Evolutionary conservation across 768 basidiomycete species (phyloP).

Genomic region (Lentinula lateritia): DNA sequence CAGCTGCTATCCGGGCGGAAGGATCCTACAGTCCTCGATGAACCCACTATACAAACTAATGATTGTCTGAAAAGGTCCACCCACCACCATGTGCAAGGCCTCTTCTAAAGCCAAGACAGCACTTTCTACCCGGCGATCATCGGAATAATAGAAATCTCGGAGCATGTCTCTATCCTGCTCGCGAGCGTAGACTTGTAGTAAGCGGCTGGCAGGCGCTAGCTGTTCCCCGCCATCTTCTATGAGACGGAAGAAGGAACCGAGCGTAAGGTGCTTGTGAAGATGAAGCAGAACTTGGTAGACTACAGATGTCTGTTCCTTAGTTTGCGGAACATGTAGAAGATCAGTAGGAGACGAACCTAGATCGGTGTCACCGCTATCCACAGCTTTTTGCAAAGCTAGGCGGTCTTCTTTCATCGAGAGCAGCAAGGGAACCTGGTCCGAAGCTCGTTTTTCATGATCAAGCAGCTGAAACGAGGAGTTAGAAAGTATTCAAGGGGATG

Average conservation of each 20-base stretch:
- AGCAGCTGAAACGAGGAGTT: constrained; percentile 45
- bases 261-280: constrained; percentile 72
- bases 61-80: constrained; percentile 4
- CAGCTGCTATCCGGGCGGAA: constrained; percentile 57
- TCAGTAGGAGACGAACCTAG: constrained; percentile 52
- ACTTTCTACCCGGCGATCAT: constrained; percentile 91
- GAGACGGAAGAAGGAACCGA: constrained; percentile 91
- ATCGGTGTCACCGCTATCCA: constrained; percentile 94
- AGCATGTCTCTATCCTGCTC: constrained; percentile 91
- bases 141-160: constrained; percentile 95
- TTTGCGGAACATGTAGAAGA: background rate
- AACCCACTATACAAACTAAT: background rate
- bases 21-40: constrained; percentile 52
- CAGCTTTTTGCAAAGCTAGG: constrained; percentile 81
- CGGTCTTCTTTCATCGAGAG: constrained; percentile 93
- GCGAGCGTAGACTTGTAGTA: constrained; percentile 86
- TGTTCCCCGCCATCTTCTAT: constrained; percentile 84
- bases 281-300: constrained; percentile 93
- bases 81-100: constrained; percentile 59
- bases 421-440: constrained; percentile 91
- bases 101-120: constrained; percentile 87
- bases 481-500: background rate
- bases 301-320: constrained; percentile 22
- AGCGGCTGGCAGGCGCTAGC: constrained; percentile 66
- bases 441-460: constrained; percentile 85